Base-by-base conservation (phyloP, 2,329 filamentous ascomycete genomes). In the Pseudogymnoascus sp. region DNA sequence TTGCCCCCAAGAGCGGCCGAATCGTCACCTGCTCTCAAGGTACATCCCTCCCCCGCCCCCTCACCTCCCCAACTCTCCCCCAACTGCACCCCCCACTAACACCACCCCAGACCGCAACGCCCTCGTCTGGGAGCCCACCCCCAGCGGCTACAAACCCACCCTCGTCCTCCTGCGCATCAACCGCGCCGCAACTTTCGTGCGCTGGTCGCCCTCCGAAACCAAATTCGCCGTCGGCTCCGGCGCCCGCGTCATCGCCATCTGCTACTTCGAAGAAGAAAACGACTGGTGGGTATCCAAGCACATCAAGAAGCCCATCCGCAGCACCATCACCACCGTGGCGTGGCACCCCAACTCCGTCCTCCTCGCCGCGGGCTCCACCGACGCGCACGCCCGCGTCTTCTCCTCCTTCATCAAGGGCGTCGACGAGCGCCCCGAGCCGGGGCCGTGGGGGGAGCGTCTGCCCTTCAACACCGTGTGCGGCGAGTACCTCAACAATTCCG, bases 251-350 rank as follows among this genome's bases (percentile, higher is more conserved):
- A 96, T 99, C 72, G 92, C 95, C 42, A 85, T 97, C 70, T 99
- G 95, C 82, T 97, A 97, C 80, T 99, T 99, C 71, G 95, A 99
- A 74, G 91, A 96, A 75, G 95, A 99, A 77, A 97, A 99, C 77
- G 93, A 99, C 80, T 99, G 95, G 95, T 99, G 95, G 95, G 93
- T 99, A 44, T 97, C 93, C 38, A 99, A 99, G 82, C 95, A 99
- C 78, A 79, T 99, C 73, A 97, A 97, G 86, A 99, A 97, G 84
- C 95, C 95, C 19, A 96, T 99, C 72, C 90, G 93, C 69, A 96
- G 92, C 75, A 99, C 95, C 64, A 93, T 99, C 71, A 97, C 95
- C 63, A 92, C 90, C 14, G 86, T 99, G 50, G 88, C 89, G 64
- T 99, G 95, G 95, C 95, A 99, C 77, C 95, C 95, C 37, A 99